phyloP scores from a whole-genome alignment of 371 early-diverging fungal species.

The Lichtheimia corymbifera region DNA sequence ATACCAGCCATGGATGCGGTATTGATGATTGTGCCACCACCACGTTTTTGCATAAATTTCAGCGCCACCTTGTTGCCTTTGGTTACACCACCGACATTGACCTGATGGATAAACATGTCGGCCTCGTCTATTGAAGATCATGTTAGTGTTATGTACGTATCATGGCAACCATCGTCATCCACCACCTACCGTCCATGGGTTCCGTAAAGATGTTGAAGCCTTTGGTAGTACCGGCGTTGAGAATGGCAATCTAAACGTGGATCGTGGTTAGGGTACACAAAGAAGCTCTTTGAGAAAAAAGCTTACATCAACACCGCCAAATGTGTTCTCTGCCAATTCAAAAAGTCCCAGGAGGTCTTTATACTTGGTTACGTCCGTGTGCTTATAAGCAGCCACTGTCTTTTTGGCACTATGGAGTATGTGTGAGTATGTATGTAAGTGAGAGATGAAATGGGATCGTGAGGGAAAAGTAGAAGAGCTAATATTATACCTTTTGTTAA shows the following conservation, averaged over 20 bases:
- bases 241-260: slow-evolving; percentile 6
- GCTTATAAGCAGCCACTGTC: slow-evolving; percentile 33
- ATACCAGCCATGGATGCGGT: slow-evolving; percentile 29
- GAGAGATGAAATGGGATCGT: neutral
- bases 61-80: slow-evolving; percentile 34
- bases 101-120: slow-evolving; percentile 8
- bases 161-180: too few relatives aligned
- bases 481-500: slow-evolving; percentile 34
- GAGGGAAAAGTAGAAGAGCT: neutral
- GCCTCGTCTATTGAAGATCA: slow-evolving; percentile 1
- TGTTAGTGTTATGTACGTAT: neutral
- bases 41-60: slow-evolving; percentile 39
- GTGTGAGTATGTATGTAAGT: neutral
- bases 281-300: neutral
- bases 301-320: slow-evolving; percentile 35
- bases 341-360: slow-evolving; percentile 46
- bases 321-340: slow-evolving; percentile 39
- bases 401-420: slow-evolving; percentile 3
- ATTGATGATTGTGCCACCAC: slow-evolving; percentile 50
- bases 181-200: slow-evolving; percentile 14
- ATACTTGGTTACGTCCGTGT: slow-evolving; percentile 60
- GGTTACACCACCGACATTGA: slow-evolving; percentile 9
- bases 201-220: too few relatives aligned
- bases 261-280: neutral
- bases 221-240: slow-evolving; percentile 8